Base-by-base conservation (phyloP, 2,329 filamentous ascomycete species). In the Monosporascus sp. region DNA sequence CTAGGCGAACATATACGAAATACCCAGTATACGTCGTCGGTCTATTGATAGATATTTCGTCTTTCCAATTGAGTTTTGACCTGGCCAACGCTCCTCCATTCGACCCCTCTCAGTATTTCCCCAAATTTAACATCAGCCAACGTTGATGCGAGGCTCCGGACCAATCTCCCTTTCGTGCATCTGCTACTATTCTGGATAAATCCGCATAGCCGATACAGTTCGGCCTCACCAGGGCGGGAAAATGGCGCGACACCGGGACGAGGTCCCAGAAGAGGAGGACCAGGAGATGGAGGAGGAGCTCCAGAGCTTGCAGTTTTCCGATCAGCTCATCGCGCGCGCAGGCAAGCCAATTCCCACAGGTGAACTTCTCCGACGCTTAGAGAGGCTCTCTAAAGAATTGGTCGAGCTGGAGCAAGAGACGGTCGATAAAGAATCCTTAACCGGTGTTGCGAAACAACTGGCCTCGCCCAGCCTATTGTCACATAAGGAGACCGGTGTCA, bases 401-500 rank as follows among this genome's bases (percentile, higher is more conserved):
- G 80, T 84, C 57, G 86, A 88, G 54, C 82, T 96, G 65, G 92
- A 96, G 57, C 92, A 97, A 71, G 92, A 96, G 63, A 86, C 87
- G 54, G 84, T 87, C 54, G 85, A 96, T 55, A 83, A 88, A 62
- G 83, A 88, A n/a, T 92, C 90, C n/a, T 79, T 97, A 59, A 83
- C 80, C 57, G 85, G 87, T 49, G 89, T 96, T 57, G 90, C 93
- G 50, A 88, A 91, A 67, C 89, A 96, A 64, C 80, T 99, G 45
- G 90, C 87, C 6, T 85, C 86, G 58, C 85, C 87, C 56, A 90
- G 94, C 65, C 77, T 99, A 24, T 74, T 99, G 47, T 84, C 83
- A 55, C 94, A 99, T 73, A 96, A 96, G 74, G 94, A 99, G 70
- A 88, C 87, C 60, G 94, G 94, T 52, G 91, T 99, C 59, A 88